These are phyloP conservation scores for Fraxinus latifolia DNA, from an alignment of 305 asterid genomes.

Conservation along the genomic window DNA sequence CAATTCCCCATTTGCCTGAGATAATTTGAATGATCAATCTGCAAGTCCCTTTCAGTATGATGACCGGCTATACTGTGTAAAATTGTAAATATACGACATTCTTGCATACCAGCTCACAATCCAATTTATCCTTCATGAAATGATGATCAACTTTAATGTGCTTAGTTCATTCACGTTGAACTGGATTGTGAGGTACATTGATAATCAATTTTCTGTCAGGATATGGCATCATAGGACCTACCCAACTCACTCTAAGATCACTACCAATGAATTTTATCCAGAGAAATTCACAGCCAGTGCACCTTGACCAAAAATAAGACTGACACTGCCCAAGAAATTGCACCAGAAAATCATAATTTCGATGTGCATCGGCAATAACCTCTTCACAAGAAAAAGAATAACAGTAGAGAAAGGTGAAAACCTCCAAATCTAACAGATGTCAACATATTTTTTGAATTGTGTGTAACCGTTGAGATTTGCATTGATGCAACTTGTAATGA, in stretches of 20 bases:
- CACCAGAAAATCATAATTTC: neutral
- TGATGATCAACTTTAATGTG: neutral
- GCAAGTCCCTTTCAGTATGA: neutral
- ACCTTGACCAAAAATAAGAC: neutral
- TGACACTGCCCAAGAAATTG: neutral
- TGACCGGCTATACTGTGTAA: neutral
- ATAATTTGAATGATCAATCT: neutral
- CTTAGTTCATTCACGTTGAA: neutral
- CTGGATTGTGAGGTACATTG: neutral
- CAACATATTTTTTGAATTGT: neutral
- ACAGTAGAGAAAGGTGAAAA: neutral
- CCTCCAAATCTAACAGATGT: neutral
- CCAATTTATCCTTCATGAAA: neutral
- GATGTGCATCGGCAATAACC: neutral
- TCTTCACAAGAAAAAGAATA: neutral
- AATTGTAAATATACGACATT: neutral
- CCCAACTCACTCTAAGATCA: neutral
- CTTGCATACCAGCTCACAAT: neutral
- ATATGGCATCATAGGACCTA: neutral
- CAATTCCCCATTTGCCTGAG: neutral
- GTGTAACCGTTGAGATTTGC: neutral
- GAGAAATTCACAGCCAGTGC: neutral
- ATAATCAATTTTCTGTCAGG: neutral
- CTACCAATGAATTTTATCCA: neutral
- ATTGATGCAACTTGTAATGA: neutral